Evolutionary conservation across 441 rosid genomes (phyloP).

Genomic region (Gossypium davidsonii): DNA sequence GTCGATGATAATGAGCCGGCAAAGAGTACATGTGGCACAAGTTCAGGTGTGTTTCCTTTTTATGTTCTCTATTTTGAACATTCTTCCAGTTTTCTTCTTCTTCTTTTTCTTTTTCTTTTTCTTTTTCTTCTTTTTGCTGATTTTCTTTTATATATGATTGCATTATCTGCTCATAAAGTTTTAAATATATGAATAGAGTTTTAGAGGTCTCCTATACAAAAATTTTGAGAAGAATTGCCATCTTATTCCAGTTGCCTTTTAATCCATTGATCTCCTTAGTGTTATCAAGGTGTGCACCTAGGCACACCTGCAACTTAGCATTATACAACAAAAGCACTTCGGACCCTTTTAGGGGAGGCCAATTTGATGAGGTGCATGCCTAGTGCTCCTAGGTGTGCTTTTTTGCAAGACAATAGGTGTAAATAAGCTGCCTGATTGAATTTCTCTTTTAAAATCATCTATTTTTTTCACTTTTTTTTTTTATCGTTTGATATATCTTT

Average conservation of each 20-base stretch:
- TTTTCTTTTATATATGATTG: not conserved
- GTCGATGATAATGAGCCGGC: slow-evolving; percentile 53
- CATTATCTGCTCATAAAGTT: not conserved
- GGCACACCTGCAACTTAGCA: too few species aligned
- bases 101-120: too few species aligned
- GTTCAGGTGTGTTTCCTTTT: slow-evolving; percentile 43
- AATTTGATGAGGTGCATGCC: too few species aligned
- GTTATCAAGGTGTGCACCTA: too few species aligned
- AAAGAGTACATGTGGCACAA: slow-evolving; percentile 31
- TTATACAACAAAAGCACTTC: too few species aligned
- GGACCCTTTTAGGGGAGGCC: too few species aligned
- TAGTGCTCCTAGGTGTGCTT: too few species aligned
- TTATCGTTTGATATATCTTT: too few species aligned
- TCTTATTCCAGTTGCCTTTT: not conserved
- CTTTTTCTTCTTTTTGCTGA: not conserved
- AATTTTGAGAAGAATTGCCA: not conserved
- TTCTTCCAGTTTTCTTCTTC: slow-evolving; percentile 1
- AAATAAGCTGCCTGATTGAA: too few species aligned
- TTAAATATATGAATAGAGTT: not conserved
- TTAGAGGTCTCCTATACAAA: not conserved
- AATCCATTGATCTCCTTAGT: not conserved
- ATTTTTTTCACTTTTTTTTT: too few species aligned
- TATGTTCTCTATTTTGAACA: slow-evolving; percentile 4
- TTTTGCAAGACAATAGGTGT: too few species aligned
- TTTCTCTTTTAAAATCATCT: too few species aligned